These are phyloP conservation scores for Trichomonascus vanleenenianus DNA, from an alignment of 805 yeast species.

Conservation along the genomic window DNA sequence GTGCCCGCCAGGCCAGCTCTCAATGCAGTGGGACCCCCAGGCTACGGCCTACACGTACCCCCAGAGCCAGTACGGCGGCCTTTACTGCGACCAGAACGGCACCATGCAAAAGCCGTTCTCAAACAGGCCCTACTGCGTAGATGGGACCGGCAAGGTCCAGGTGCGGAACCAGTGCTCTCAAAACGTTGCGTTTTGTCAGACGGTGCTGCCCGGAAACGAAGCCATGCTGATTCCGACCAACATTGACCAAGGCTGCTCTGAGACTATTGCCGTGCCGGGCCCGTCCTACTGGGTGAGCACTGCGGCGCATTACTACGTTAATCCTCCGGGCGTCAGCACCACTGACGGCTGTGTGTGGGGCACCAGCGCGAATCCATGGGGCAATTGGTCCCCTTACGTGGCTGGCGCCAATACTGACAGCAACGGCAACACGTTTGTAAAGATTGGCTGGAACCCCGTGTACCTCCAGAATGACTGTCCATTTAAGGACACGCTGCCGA, in stretches of 20 bases:
- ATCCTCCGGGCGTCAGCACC: constrained; percentile 86
- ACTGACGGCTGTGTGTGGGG: constrained; percentile 97
- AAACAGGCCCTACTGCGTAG: constrained; percentile 55
- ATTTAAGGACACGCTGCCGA: constrained; percentile 49
- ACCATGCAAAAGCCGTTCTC: constrained; percentile 53
- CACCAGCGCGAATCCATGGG: constrained; percentile 52
- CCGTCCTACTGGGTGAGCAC: constrained; percentile 78
- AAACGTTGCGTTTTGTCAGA: constrained; percentile 81
- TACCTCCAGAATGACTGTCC: constrained; percentile 42
- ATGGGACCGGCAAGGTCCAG: constrained; percentile 71
- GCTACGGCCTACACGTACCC: constrained; percentile 73
- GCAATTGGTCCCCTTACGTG: constrained; percentile 92
- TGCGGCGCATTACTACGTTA: constrained; percentile 88
- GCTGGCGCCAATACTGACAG: constrained; percentile 83
- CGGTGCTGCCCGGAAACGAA: constrained; percentile 90
- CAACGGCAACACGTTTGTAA: constrained; percentile 64
- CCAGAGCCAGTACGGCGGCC: constrained; percentile 73
- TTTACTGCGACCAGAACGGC: constrained; percentile 69
- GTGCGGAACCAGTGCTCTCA: constrained; percentile 45
- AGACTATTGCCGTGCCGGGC: constrained; percentile 67
- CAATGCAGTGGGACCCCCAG: constrained; percentile 81
- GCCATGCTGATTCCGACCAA: constrained; percentile 87
- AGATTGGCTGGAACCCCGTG: constrained; percentile 88
- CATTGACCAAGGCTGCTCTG: constrained; percentile 40
- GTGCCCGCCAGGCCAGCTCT: constrained; percentile 78